Percentiles rank a stretch among this genome's conserved stretches.
Evolutionary conservation across 192 early-diverging fungal genomes (phyloP).

Genomic region (Geranomyces michiganensis): DNA sequence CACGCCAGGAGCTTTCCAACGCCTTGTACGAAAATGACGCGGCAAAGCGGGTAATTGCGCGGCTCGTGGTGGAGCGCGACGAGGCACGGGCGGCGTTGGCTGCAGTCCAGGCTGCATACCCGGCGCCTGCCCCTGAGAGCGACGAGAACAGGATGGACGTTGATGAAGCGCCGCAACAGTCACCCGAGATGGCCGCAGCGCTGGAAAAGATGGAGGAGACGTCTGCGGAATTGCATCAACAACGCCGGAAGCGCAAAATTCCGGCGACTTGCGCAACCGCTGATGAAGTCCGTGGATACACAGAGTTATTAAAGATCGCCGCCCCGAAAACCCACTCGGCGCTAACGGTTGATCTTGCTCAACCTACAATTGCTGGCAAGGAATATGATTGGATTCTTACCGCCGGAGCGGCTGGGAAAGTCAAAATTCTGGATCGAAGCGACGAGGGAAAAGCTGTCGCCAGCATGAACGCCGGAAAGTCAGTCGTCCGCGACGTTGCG

Average conservation of each 20-base stretch:
- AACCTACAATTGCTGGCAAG: slow-evolving; percentile 18
- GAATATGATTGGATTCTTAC: slow-evolving; percentile 64
- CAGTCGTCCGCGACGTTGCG: slow-evolving; percentile 73
- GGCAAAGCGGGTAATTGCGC: slow-evolving; percentile 90
- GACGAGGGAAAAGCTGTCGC: slow-evolving; percentile 61
- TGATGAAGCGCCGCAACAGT: slow-evolving; percentile 1
- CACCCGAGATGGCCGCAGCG: slow-evolving; percentile 21
- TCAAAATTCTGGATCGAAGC: slow-evolving; percentile 68
- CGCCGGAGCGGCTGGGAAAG: slow-evolving; percentile 79
- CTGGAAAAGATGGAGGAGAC: slow-evolving; percentile 38
- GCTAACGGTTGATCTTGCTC: slow-evolving; percentile 52
- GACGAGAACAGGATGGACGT: slow-evolving; percentile 23
- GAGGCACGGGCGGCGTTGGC: slow-evolving; percentile 70
- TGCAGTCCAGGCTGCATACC: slow-evolving; percentile 29
- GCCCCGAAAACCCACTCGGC: slow-evolving; percentile 75
- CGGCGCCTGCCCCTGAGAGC: slow-evolving; percentile 4
- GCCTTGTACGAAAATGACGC: slow-evolving; percentile 97
- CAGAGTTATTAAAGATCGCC: slow-evolving; percentile 49
- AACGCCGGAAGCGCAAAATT: slow-evolving; percentile 82
- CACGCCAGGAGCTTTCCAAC: slow-evolving; percentile 89
- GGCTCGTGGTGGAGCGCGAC: slow-evolving; percentile 89
- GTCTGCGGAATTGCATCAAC: slow-evolving; percentile 55
- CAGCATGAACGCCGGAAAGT: slow-evolving; percentile 81
- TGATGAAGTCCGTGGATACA: slow-evolving; percentile 69
- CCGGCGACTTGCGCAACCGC: slow-evolving; percentile 62